Conservation (phyloP, 2,329 filamentous ascomycete species). For the Apiospora aurea region DNA sequence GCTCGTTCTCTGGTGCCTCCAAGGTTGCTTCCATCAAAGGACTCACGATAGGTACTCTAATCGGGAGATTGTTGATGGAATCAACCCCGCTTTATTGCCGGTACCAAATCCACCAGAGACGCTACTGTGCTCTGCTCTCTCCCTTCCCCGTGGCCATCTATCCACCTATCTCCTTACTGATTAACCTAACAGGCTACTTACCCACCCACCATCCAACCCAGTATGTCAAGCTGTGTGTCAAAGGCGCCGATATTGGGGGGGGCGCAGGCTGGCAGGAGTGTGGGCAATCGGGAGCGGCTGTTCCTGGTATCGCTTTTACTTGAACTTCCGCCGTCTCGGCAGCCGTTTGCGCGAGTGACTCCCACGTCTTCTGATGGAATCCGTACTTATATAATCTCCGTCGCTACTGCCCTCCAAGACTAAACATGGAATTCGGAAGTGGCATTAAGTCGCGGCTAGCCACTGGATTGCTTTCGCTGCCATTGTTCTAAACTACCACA, state of each 20-base stretch:
- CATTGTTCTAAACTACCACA: not conserved
- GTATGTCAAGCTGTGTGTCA: slow-evolving; percentile 3
- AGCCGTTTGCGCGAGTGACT: slow-evolving; percentile 8
- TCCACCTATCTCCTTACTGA: not conserved
- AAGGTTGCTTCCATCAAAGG: not conserved
- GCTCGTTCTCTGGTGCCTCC: not conserved
- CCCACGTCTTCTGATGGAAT: not conserved
- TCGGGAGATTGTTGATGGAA: not conserved
- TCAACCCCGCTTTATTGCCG: slow-evolving; percentile 7
- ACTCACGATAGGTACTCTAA: not conserved
- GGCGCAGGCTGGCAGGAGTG: not conserved
- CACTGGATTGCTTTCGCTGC: not conserved
- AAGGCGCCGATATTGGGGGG: slow-evolving; percentile 10
- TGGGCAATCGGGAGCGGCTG: slow-evolving; percentile 9
- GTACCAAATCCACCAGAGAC: not conserved
- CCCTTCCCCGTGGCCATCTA: not conserved
- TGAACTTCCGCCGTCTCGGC: slow-evolving; percentile 13
- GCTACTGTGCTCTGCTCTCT: not conserved
- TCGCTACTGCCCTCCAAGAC: not conserved
- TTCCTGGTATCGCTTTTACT: slow-evolving; percentile 10
- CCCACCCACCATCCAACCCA: not conserved
- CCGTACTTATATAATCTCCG: not conserved
- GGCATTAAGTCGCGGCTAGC: not conserved
- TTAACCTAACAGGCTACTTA: not conserved
- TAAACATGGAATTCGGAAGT: not conserved